Evolutionary conservation across 2,329 filamentous ascomycete genomes (phyloP), one percentile per base, ranked within the genome.

Genomic region (Gremmenia infestans): DNA sequence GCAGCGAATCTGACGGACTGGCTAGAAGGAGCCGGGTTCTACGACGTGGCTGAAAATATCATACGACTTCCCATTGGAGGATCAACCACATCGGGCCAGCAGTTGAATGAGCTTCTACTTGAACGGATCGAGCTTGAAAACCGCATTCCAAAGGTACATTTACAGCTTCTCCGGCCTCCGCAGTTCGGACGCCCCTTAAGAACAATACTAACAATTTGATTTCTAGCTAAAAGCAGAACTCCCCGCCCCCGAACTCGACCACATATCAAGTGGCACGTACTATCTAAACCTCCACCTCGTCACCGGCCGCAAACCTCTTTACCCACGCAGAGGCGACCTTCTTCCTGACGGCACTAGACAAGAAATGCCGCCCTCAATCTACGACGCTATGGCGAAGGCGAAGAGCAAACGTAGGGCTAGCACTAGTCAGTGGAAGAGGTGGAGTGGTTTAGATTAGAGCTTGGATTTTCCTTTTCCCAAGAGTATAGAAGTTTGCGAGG

Each of bases 11-110:
- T 70, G 19, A 69, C 65, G 50, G 60, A 60, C 36, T 68, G 66
- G 66, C 39, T 70, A 11, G 58, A 69, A 54, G 67, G 63, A 15
- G 60, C 63, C 3, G 67, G 67, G 65, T 69, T 69, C 42, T 68
- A 61, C 57, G 67, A 70, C 52, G 65, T 69, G 1, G 65, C 64
- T 22, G 56, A 70, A 35, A 50, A 60, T 23, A 56, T 68, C 19
- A 23, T 67, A 25, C 62, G 57, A 3, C 53, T 68, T n/a, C 62
- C 63, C 5, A 59, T 70, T 40, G 64, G 65, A 17, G 61, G 63
- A 4, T 48, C 52, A 5, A 64, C 58, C 12, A 23, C 40, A 9
- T 50, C 57, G 36, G 60, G 66, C 32, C 48, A 62, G 52, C 47
- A 61, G 39, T 46, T 67, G 8, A 60, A 60, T 19, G 63, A 67